Conservation (phyloP, 2,329 filamentous ascomycete genomes). For the Exophiala alcalophila region DNA sequence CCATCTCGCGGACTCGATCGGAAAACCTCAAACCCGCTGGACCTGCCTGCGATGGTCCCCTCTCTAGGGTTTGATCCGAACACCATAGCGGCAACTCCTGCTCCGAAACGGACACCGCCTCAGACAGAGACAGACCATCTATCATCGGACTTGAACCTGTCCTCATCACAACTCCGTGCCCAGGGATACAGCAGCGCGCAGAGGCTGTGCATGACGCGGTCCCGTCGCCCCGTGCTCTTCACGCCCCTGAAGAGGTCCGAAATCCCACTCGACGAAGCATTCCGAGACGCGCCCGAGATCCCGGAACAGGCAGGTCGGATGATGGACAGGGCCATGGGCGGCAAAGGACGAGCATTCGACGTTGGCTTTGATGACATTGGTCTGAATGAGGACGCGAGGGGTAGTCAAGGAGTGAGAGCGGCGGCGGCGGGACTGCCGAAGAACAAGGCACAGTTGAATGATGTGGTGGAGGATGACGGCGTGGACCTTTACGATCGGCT, state of each 20-base stretch:
- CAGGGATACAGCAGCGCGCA: not conserved
- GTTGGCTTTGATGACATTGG: conserved; percentile 34
- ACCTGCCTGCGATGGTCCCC: conserved; percentile 3
- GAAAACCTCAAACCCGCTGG: conserved; percentile 24
- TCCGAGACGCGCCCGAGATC: conserved; percentile 35
- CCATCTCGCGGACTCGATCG: conserved; percentile 38
- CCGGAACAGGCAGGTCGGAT: conserved; percentile 25
- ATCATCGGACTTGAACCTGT: conserved; percentile 32
- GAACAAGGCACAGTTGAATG: not conserved
- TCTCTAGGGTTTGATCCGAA: not conserved
- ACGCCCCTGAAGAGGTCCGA: conserved; percentile 27
- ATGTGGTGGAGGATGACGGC: conserved; percentile 8
- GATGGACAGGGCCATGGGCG: conserved; percentile 32
- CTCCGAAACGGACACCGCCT: conserved; percentile 1
- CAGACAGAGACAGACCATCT: conserved; percentile 21
- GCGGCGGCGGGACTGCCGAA: no score
- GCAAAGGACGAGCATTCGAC: conserved; percentile 20
- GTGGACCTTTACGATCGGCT: conserved; percentile 43
- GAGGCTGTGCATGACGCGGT: conserved; percentile 25
- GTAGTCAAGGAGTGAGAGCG: no score
- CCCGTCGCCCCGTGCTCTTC: conserved; percentile 25
- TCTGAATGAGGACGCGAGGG: not conserved
- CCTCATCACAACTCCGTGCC: conserved; percentile 27
- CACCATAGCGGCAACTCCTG: conserved; percentile 18
- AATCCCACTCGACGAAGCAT: conserved; percentile 21